Evolutionary conservation across 2,329 filamentous ascomycete species (phyloP).

Genomic region (Whalleya microplaca): DNA sequence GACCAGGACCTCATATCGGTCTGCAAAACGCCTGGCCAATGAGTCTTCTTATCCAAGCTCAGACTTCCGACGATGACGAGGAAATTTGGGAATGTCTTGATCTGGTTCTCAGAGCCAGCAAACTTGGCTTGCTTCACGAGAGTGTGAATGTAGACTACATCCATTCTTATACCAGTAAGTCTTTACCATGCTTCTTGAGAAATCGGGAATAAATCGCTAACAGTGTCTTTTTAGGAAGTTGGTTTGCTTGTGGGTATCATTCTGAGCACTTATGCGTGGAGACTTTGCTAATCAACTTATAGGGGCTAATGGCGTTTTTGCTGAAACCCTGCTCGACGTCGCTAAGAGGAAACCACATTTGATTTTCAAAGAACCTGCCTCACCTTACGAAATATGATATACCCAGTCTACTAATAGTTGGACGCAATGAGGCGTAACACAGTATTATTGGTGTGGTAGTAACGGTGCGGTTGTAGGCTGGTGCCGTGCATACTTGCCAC

Average conservation of each 20-base stretch:
- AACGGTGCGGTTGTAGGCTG: background rate
- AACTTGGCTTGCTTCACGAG: conserved; percentile 85
- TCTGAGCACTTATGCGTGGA: background rate
- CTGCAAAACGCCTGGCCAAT: conserved; percentile 95
- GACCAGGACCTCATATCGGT: conserved; percentile 69
- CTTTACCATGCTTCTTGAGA: background rate
- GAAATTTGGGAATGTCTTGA: conserved; percentile 79
- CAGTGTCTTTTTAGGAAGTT: conserved; percentile 62
- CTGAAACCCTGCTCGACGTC: conserved; percentile 86
- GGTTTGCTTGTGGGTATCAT: conserved; percentile 75
- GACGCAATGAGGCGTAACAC: background rate
- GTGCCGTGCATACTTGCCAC: background rate
- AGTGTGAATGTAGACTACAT: conserved; percentile 78
- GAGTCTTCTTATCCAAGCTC: conserved; percentile 88
- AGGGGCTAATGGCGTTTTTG: conserved; percentile 95
- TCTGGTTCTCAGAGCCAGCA: conserved; percentile 74
- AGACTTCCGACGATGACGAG: conserved; percentile 80
- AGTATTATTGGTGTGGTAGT: background rate
- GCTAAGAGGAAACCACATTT: conserved; percentile 87
- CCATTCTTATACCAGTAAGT: conserved; percentile 72
- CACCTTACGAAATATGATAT: conserved; percentile 57
- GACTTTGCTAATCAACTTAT: conserved; percentile 6
- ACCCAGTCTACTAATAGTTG: conserved; percentile 23
- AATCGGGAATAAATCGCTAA: conserved; percentile 11
- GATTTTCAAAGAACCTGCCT: conserved; percentile 70